A percentile compares a stretch with the other conserved stretches of the same genome.
Evolutionary conservation across 2,329 filamentous ascomycete species (phyloP).

Genomic region (Colletotrichum acutatum): DNA sequence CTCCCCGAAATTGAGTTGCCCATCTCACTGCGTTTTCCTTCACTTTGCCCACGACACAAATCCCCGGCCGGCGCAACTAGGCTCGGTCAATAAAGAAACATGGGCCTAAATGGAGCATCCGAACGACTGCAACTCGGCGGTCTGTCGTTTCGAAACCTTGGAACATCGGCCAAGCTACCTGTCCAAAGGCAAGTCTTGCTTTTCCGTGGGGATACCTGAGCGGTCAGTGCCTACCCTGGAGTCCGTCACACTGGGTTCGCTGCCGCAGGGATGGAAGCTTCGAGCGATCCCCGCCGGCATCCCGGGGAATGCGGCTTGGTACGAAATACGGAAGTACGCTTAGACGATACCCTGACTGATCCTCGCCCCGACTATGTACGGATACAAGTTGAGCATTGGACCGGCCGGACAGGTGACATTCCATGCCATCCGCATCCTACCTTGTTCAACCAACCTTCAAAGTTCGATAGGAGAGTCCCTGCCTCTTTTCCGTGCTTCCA

Average conservation of each 20-base stretch:
- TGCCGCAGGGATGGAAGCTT: slow-evolving; percentile 28
- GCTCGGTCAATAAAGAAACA: slow-evolving; percentile 8
- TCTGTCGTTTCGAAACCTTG: slow-evolving; percentile 17
- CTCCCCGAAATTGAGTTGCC: slow-evolving; percentile 6
- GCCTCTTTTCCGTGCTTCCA: not conserved
- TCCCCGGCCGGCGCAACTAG: not conserved
- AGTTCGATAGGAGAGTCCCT: not conserved
- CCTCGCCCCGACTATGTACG: not conserved
- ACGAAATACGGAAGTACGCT: not conserved
- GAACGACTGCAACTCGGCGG: slow-evolving; percentile 8
- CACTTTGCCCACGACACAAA: not conserved
- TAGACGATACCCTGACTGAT: not conserved
- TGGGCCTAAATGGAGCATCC: slow-evolving; percentile 3
- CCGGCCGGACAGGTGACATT: slow-evolving; percentile 10
- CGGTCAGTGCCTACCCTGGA: slow-evolving; percentile 26
- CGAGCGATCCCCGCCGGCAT: slow-evolving; percentile 8
- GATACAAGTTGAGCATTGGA: not conserved
- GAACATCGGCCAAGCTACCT: slow-evolving; percentile 6
- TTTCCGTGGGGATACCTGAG: slow-evolving; percentile 14
- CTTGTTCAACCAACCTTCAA: not conserved
- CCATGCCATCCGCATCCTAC: not conserved
- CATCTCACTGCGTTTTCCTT: slow-evolving; percentile 5
- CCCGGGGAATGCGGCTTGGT: slow-evolving; percentile 28
- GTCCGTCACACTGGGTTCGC: slow-evolving; percentile 10
- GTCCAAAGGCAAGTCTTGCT: slow-evolving; percentile 29